Base-by-base conservation (phyloP, 2,329 filamentous ascomycete genomes). In the Lasiodiplodia hormozganensis region DNA sequence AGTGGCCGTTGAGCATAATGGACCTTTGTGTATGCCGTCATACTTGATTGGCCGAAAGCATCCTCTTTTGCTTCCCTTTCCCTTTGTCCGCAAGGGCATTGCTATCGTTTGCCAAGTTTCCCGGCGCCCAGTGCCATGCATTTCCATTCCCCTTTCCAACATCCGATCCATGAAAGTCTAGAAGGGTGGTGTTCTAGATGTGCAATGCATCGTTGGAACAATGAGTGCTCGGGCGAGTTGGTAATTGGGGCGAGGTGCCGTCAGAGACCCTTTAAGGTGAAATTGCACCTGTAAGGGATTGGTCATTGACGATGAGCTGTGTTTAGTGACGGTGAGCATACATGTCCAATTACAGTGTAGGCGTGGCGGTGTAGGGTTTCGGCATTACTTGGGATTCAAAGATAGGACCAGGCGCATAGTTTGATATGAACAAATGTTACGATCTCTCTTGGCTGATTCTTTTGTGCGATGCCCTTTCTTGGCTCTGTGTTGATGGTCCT, bases 41-140 rank as follows among this genome's bases (percentile, higher is more conserved):
- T n/a, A 43, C 28, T 53, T 43, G 40, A 31, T 65, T 40, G 23
- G 16, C 51, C 62, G 51, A 65, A 65, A 47, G 51, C 49, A 40
- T 16, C n/a, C 7, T 10, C n/a, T 21, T 8, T 21, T 21, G 18
- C n/a, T 47, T 21, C n/a, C 10, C 43, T 47, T n/a, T 18, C 43
- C 14, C 31, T 36, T n/a, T 21, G 21, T 47, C 28, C 51, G 47
- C 62, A 47, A 56, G 51, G 52, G 54, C n/a, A 8, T 11, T 47
- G n/a, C 4, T 21, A n/a, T 16, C 43, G 11, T 47, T 21, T 12
- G 51, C 62, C 62, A 65, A 65, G 62, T 43, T 31, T 18, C n/a
- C 43, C 5, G 18, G 16, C 14, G 49, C 52, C 62, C 43, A 54
- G 62, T 43, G 62, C 62, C 62, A 65, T 65, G 62, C 51, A 65